A percentile compares a stretch with the other conserved stretches of the same genome.
Conservation (phyloP, 352 stramenopile genomes). For the Phytophthora hybrid region DNA sequence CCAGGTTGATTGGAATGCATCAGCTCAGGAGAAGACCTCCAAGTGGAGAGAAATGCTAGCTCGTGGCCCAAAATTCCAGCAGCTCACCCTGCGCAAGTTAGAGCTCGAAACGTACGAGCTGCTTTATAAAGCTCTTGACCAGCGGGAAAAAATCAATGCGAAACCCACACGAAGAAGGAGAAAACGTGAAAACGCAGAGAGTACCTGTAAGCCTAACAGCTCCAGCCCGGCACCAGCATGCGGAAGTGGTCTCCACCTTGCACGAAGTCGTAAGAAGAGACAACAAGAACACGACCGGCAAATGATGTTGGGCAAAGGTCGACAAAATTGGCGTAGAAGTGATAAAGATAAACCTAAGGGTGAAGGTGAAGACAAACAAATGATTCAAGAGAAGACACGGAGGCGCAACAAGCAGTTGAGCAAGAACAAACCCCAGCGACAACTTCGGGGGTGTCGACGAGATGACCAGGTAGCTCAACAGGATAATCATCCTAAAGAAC, state of each 20-base stretch:
- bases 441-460: not conserved
- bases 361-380: slow-evolving; percentile 13
- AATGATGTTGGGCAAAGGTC: slow-evolving; percentile 38
- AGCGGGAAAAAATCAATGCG: slow-evolving; percentile 2
- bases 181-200: slow-evolving; percentile 12
- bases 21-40: slow-evolving; percentile 24
- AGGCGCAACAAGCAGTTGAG: slow-evolving; percentile 24
- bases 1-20: slow-evolving; percentile 5
- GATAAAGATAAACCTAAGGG: slow-evolving; percentile 3
- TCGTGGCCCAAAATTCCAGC: slow-evolving; percentile 49
- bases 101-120: slow-evolving; percentile 62
- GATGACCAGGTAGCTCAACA: not conserved
- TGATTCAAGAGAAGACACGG: slow-evolving; percentile 22
- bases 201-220: not conserved
- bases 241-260: slow-evolving; percentile 52
- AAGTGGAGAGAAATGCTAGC: slow-evolving; percentile 61
- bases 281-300: slow-evolving; percentile 33
- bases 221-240: slow-evolving; percentile 23
- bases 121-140: slow-evolving; percentile 45
- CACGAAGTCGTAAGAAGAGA: slow-evolving; percentile 39
- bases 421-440: slow-evolving; percentile 20
- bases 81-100: slow-evolving; percentile 39
- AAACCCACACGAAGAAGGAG: slow-evolving; percentile 10
- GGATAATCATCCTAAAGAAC: slow-evolving; percentile 3
- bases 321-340: not conserved